phyloP scores from a whole-genome alignment of 306 rosid genomes.

The Sphenostylis stenocarpa region DNA sequence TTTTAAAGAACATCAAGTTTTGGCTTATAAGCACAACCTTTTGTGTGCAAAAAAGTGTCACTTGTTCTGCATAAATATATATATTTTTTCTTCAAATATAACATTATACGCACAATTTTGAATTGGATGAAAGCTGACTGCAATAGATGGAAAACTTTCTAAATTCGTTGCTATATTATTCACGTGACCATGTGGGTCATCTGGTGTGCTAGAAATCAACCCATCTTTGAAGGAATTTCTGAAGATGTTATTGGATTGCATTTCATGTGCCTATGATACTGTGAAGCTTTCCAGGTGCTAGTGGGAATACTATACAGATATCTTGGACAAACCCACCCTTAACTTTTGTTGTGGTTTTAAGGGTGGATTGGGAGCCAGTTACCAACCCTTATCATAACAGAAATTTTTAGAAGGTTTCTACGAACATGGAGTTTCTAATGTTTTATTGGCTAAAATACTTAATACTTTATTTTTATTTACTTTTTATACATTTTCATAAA shows the following conservation, averaged over 20 bases:
- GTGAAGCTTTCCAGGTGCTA: not conserved
- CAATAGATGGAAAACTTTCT: not conserved
- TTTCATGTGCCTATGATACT: not conserved
- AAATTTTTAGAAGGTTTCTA: not conserved
- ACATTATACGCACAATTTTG: not conserved
- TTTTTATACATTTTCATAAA: too few species aligned
- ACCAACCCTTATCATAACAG: not conserved
- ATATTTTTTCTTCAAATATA: not conserved
- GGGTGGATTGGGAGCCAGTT: not conserved
- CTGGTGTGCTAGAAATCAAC: not conserved
- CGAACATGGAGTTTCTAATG: not conserved
- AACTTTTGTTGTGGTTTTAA: not conserved
- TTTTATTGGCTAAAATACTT: not conserved
- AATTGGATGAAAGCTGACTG: not conserved
- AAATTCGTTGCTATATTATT: not conserved
- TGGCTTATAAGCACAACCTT: not conserved
- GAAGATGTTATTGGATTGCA: not conserved
- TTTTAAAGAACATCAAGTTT: not conserved
- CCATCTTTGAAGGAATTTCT: not conserved
- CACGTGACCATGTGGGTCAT: not conserved
- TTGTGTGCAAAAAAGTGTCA: not conserved
- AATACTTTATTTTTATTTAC: too few species aligned
- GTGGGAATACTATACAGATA: not conserved
- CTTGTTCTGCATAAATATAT: not conserved
- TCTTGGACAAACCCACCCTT: not conserved